phyloP scores from a whole-genome alignment of 345 rosid genomes.

The Lumnitzera littorea region DNA sequence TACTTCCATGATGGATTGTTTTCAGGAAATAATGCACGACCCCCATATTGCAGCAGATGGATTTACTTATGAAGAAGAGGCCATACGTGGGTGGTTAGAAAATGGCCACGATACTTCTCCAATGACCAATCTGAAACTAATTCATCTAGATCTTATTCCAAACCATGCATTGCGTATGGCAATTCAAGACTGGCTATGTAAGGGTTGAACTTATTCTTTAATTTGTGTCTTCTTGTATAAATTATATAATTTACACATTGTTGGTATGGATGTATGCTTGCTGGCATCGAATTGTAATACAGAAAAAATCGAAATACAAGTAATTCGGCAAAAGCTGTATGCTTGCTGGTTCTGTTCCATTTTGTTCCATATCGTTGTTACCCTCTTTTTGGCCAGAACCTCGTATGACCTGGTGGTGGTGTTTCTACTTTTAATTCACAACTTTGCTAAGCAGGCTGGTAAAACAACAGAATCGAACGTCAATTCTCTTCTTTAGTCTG shows the following conservation, averaged over 20 bases:
- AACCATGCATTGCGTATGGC: conserved; percentile 54
- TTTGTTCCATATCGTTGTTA: no score
- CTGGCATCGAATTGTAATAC: no score
- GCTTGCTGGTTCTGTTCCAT: no score
- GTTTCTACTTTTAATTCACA: no score
- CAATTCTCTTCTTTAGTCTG: no score
- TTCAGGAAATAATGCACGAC: conserved; percentile 75
- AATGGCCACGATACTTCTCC: conserved; percentile 59
- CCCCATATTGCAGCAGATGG: conserved; percentile 80
- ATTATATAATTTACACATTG: neutral
- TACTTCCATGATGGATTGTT: conserved; percentile 6
- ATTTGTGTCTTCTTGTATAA: conserved; percentile 2
- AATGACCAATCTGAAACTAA: conserved; percentile 61
- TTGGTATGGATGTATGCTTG: no score
- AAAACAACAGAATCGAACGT: no score
- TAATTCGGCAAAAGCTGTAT: no score
- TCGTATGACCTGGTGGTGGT: no score
- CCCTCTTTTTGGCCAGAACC: no score
- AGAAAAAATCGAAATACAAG: no score
- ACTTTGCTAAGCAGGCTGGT: no score
- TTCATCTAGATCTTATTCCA: conserved; percentile 49
- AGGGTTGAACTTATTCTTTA: conserved; percentile 18
- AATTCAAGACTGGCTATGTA: conserved; percentile 78
- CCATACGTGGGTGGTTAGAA: conserved; percentile 50
- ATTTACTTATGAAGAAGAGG: conserved; percentile 64